Evolutionary conservation across 2,329 filamentous ascomycete genomes (phyloP).

Genomic region (Fusarium duplospermum): DNA sequence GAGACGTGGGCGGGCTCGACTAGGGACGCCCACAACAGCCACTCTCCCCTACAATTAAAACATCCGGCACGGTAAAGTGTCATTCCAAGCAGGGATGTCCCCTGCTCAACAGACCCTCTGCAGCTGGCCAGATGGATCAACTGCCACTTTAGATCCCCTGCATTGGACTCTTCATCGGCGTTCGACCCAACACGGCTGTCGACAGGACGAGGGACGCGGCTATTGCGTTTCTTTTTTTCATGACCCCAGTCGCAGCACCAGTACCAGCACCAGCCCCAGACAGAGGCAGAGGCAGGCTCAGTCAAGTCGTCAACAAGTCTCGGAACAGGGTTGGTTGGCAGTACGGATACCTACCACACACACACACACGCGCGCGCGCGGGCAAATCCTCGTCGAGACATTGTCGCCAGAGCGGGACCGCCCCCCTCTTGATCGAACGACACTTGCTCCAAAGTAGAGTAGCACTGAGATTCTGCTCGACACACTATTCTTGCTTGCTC

Average conservation of each 20-base stretch:
- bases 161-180: slow-evolving; percentile 21
- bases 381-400: slow-evolving; percentile 1
- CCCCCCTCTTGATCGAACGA: slow-evolving; percentile 32
- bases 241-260: not conserved
- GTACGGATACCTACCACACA: not conserved
- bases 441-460: slow-evolving; percentile 18
- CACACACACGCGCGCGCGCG: too few species aligned
- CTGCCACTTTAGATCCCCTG: slow-evolving; percentile 41
- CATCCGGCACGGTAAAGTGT: slow-evolving; percentile 29
- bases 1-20: not conserved
- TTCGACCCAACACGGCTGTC: slow-evolving; percentile 4
- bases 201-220: not conserved
- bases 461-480: slow-evolving; percentile 28
- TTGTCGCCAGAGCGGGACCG: slow-evolving; percentile 8
- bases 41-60: slow-evolving; percentile 38
- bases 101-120: slow-evolving; percentile 33
- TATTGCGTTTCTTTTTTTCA: slow-evolving; percentile 17
- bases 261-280: not conserved
- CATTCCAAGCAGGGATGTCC: slow-evolving; percentile 32
- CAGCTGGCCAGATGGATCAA: slow-evolving; percentile 38
- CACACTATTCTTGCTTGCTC: slow-evolving; percentile 7
- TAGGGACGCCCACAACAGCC: slow-evolving; percentile 11
- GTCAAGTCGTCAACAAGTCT: slow-evolving; percentile 3
- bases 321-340: slow-evolving; percentile 2
- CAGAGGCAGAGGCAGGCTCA: not conserved